Percentiles rank a stretch among this genome's conserved stretches.
Conservation (phyloP, 2,329 filamentous ascomycete genomes). For the Thielaviopsis ethacetica region DNA sequence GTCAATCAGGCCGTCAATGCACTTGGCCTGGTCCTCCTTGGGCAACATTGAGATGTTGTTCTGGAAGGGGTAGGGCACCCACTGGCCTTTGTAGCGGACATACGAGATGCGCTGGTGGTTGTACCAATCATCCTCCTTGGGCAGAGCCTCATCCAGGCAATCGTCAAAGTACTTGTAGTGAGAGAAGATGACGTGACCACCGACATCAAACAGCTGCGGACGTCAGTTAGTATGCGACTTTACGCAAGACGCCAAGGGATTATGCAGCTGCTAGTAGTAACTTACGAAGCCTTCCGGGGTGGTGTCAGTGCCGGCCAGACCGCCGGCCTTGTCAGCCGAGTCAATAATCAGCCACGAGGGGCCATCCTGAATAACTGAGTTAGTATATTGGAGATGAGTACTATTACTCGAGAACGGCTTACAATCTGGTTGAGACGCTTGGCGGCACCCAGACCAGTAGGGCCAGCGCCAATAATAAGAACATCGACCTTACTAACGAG, state of each 20-base stretch:
- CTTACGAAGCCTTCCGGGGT: conserved; percentile 94
- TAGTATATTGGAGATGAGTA: conserved; percentile 14
- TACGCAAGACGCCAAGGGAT: too few species aligned
- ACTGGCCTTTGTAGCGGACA: conserved; percentile 87
- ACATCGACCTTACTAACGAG: conserved; percentile 36
- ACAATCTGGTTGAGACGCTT: conserved; percentile 97
- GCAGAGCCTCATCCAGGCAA: conserved; percentile 91
- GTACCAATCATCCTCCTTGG: conserved; percentile 90
- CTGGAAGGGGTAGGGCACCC: conserved; percentile 99
- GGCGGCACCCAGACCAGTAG: conserved; percentile 91
- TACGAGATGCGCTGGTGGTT: conserved; percentile 97
- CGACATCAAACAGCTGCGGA: conserved; percentile 84
- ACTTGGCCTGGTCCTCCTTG: conserved; percentile 91
- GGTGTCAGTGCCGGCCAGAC: conserved; percentile 87
- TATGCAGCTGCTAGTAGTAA: conserved; percentile 18
- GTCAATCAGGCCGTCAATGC: conserved; percentile 91
- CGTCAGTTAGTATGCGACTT: conserved; percentile 1
- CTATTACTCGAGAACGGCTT: conserved; percentile 22
- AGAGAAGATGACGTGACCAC: conserved; percentile 96
- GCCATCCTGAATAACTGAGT: conserved; percentile 44
- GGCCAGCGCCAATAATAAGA: conserved; percentile 93
- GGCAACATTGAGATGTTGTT: conserved; percentile 98
- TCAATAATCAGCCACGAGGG: conserved; percentile 96
- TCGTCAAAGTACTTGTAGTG: conserved; percentile 99
- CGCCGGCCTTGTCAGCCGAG: conserved; percentile 78